phyloP scores from a whole-genome alignment of 768 basidiomycete species.

The Tulasnella sp. region DNA sequence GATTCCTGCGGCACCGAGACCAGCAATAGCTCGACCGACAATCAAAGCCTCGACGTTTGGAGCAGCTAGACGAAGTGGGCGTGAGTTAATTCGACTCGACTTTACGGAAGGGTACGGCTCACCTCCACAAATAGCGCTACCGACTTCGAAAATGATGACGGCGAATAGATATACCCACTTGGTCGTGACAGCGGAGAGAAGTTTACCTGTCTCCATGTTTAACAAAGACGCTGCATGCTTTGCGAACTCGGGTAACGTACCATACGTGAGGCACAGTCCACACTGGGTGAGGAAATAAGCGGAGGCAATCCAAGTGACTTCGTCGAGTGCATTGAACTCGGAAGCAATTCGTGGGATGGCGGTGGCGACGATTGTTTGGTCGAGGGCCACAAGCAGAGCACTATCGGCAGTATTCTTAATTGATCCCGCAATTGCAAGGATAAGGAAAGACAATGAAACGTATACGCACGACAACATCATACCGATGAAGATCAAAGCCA shows the following conservation, averaged over 20 bases:
- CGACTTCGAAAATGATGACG: conserved; percentile 45
- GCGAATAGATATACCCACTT: conserved; percentile 37
- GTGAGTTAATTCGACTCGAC: background rate
- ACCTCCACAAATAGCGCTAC: conserved; percentile 45
- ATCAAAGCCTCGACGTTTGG: conserved; percentile 33
- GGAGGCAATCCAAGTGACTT: conserved; percentile 37
- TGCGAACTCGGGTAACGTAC: background rate
- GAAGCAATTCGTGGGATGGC: conserved; percentile 39
- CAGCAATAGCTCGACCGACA: conserved; percentile 36
- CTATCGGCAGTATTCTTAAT: background rate
- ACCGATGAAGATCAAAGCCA: conserved; percentile 24
- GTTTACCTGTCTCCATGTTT: conserved; percentile 6
- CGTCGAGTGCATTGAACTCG: conserved; percentile 37
- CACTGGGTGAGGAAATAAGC: conserved; percentile 35
- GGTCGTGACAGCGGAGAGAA: conserved; percentile 33
- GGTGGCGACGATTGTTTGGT: conserved; percentile 16
- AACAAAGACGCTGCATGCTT: background rate
- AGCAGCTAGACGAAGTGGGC: conserved; percentile 17
- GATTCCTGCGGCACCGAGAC: conserved; percentile 30
- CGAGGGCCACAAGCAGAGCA: conserved; percentile 1
- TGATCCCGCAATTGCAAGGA: background rate
- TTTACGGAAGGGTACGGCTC: background rate
- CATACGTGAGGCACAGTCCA: conserved; percentile 31
- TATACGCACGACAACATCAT: conserved; percentile 22
- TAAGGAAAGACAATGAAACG: background rate